Conservation (phyloP, 495 filamentous ascomycete species). For the Podospora comata region DNA sequence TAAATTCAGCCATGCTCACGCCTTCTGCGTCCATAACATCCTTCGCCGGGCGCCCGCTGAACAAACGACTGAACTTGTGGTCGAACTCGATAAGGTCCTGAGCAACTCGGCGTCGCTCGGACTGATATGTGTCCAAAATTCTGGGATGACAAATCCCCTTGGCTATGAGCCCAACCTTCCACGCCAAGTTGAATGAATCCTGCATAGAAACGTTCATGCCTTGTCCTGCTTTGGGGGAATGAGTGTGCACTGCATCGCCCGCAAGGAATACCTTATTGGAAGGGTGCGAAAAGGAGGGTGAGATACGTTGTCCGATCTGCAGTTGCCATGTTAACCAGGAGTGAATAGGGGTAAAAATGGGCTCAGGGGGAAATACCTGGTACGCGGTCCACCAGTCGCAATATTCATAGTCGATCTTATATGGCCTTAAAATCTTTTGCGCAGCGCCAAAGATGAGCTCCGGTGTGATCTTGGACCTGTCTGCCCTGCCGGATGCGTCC, state of each 20-base stretch:
- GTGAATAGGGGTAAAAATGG: constrained; percentile 4
- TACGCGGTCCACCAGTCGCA: constrained; percentile 51
- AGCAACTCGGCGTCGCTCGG: constrained; percentile 65
- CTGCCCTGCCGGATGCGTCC: constrained; percentile 39
- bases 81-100: constrained; percentile 75
- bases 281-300: constrained; percentile 54
- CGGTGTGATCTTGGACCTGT: constrained; percentile 59
- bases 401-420: constrained; percentile 58
- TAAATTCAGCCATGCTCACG: constrained; percentile 47
- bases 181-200: constrained; percentile 68
- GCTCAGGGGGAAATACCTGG: constrained; percentile 39
- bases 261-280: constrained; percentile 63
- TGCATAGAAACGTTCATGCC: constrained; percentile 75
- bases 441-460: constrained; percentile 58
- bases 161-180: constrained; percentile 67
- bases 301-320: constrained; percentile 71
- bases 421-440: constrained; percentile 58
- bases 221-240: constrained; percentile 70
- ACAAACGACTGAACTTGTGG: constrained; percentile 53
- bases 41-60: constrained; percentile 45
- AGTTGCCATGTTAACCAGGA: constrained; percentile 31
- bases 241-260: constrained; percentile 60
- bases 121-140: constrained; percentile 68
- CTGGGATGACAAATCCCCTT: constrained; percentile 52
- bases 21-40: constrained; percentile 44